Conservation (phyloP, 257 asterid species). For the Leptodermis oblonga region DNA sequence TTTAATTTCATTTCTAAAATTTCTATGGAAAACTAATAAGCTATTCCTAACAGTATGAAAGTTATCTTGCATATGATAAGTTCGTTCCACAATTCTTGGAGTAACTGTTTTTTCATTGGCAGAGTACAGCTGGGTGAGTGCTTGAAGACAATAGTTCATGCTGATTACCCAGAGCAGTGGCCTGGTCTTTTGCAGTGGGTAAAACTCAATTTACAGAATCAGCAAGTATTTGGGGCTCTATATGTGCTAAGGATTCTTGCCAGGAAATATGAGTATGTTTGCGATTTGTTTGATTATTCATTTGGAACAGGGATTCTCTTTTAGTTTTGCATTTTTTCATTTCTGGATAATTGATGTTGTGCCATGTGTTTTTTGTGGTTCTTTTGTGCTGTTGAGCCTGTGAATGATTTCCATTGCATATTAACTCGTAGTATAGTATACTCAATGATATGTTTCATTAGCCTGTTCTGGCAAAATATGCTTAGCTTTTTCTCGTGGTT, state of each 20-base stretch:
- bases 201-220: slow-evolving; percentile 77
- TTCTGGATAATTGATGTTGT: not conserved
- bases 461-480: not conserved
- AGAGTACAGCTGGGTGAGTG: slow-evolving; percentile 96
- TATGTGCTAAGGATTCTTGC: slow-evolving; percentile 88
- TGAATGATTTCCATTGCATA: not conserved
- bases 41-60: not conserved
- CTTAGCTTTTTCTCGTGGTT: not conserved
- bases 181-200: slow-evolving; percentile 88
- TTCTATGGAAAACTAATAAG: not conserved
- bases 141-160: slow-evolving; percentile 74
- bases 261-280: slow-evolving; percentile 78
- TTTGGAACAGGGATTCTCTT: not conserved
- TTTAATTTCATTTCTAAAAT: not conserved
- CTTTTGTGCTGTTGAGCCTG: not conserved
- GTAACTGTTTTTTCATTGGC: slow-evolving; percentile 16
- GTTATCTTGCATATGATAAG: not conserved
- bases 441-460: not conserved
- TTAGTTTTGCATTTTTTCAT: not conserved
- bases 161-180: slow-evolving; percentile 99
- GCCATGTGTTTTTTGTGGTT: not conserved
- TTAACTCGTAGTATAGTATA: not conserved
- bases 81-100: not conserved
- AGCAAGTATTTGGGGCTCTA: slow-evolving; percentile 88
- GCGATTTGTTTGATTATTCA: not conserved